Base-by-base conservation (phyloP, 2,329 filamentous ascomycete species). In the Neoarthrinium moseri region DNA sequence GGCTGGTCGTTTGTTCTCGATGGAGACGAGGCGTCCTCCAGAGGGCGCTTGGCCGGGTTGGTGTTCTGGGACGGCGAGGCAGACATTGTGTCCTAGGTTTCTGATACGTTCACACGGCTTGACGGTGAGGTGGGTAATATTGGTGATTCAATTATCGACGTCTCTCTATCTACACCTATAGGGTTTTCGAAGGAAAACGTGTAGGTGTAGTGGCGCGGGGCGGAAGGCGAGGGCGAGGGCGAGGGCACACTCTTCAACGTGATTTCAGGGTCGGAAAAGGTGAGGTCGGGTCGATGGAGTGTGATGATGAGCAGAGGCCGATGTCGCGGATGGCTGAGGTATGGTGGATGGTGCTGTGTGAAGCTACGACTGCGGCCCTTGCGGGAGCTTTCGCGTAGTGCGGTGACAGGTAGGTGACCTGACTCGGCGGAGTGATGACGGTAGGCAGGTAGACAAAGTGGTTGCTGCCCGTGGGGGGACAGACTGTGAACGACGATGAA, bases 21-120 rank as follows among this genome's bases (percentile, higher is more conserved):
- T 27, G 94, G 94, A 8, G 94, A 99, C 15, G 94, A 97, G 10
- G 92, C 88, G 65, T 97, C 94, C 77, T 99, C 94, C 55, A 99
- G 83, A 51, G 94, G 94, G 63, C 94, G 91, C 81, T 99, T 99
- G 52, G 81, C 75, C 58, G 83, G 85, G 63, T 89, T 83, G 48
- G 84, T 86, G 41, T 82, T 81, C 51, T 77, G 75, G 51, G 76
- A 71, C 23, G 81, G 82, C 55, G 81, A 90, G 53, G 86, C 80
- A 72, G 87, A 91, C 87, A 91, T 91, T 58, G 68, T 81, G 71
- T 56, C 60, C 65, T 70, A 70, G 62, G 65, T 60, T 48, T 40
- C 54, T 60, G 50, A 53, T 56, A 48, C 47, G 49, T 55, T 54
- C 26, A 23, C 44, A 34, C 33, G n/a, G n/a, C n/a, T n/a, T n/a